Base-by-base conservation (phyloP, 129 eudicot species). In the Dittrichia graveolens region DNA sequence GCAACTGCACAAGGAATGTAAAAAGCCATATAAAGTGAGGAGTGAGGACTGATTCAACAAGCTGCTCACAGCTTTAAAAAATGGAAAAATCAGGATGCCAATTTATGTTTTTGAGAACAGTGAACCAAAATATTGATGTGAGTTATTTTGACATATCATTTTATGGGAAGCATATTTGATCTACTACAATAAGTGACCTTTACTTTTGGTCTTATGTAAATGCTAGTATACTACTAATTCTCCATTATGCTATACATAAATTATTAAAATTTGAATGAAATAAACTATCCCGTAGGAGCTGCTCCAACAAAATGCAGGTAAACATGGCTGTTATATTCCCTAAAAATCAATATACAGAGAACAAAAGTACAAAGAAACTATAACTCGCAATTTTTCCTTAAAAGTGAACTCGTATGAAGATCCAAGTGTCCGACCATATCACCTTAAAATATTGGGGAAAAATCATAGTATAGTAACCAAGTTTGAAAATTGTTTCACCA, bases 401-500 rank as follows among this genome's bases (percentile, higher is more conserved):
- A 7, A 31, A 13, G 14, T 5, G 8, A 40, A 40, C 19, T 7
- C n/a, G 14, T 5, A 61, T 18, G 39, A 61, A 61, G 8, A 61
- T 13, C 24, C 47, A 39, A 13, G 39, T 6, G 45, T 61, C 48
- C 31, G 10, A 61, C 67, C 3, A 61, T 5, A 61, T 7, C 67
- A 61, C 48, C 15, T 13, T 61, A 38, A 35, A 62, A 62, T 62
- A n/a, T n/a, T n/a, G n/a, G n/a, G n/a, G n/a, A n/a, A n/a, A n/a
- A n/a, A n/a, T n/a, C n/a, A n/a, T n/a, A n/a, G n/a, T n/a, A n/a
- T n/a, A n/a, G n/a, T n/a, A n/a, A n/a, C n/a, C n/a, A n/a, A n/a
- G n/a, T n/a, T n/a, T n/a, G n/a, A n/a, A n/a, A n/a, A n/a, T n/a
- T n/a, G n/a, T n/a, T n/a, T n/a, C n/a, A n/a, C n/a, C n/a, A n/a